Evolutionary conservation across 2,329 filamentous ascomycete genomes (phyloP).

Genomic region (Cryphonectria parasitica): DNA sequence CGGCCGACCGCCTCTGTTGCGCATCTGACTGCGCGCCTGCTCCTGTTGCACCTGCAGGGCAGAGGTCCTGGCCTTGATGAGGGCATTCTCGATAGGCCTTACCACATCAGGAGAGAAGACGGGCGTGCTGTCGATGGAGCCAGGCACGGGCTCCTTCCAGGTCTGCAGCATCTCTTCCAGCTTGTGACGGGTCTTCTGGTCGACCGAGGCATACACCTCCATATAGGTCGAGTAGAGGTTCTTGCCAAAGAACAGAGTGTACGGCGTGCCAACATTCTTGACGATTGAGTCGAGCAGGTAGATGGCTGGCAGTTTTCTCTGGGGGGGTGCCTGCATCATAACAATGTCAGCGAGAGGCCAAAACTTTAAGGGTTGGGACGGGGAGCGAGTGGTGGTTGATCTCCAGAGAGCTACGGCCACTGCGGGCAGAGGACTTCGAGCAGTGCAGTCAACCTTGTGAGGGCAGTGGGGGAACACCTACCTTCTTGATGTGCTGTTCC

Average conservation of each 20-base stretch:
- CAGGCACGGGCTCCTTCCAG: conserved; percentile 96
- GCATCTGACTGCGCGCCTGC: conserved; percentile 58
- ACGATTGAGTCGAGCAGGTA: conserved; percentile 98
- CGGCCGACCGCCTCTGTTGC: conserved; percentile 52
- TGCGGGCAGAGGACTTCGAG: background rate
- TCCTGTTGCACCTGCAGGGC: conserved; percentile 63
- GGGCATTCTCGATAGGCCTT: conserved; percentile 87
- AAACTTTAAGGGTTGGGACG: background rate
- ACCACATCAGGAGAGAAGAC: conserved; percentile 90
- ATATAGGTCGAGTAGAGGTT: conserved; percentile 95
- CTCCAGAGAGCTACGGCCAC: conserved; percentile 5
- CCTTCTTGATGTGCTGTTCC: conserved; percentile 91
- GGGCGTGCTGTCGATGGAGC: conserved; percentile 87
- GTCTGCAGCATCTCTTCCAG: conserved; percentile 98
- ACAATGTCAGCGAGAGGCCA: conserved; percentile 32
- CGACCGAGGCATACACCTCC: conserved; percentile 92
- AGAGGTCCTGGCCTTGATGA: conserved; percentile 77
- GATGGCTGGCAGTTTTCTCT: conserved; percentile 90
- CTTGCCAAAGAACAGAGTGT: conserved; percentile 91
- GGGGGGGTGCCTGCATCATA: conserved; percentile 73
- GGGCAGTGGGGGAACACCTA: conserved; percentile 57
- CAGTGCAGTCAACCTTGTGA: conserved; percentile 8
- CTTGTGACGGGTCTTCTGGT: conserved; percentile 79
- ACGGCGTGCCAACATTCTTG: conserved; percentile 97
- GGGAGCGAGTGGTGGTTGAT: background rate